Base-by-base conservation (phyloP, 2,329 filamentous ascomycete genomes). In the Epicoccum sorghinum region DNA sequence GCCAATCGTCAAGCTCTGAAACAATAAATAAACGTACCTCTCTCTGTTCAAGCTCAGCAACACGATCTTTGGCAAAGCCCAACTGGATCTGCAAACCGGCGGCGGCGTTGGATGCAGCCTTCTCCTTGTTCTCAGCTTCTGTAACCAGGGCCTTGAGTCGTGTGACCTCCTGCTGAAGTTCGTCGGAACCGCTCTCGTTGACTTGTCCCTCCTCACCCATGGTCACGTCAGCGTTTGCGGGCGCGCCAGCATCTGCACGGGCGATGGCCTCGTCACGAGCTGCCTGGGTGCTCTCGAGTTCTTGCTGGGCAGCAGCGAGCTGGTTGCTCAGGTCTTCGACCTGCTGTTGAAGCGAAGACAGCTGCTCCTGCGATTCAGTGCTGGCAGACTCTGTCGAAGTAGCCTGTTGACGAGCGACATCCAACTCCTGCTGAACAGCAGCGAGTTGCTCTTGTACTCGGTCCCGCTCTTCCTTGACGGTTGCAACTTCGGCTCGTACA, bases 241-340 rank as follows among this genome's bases (percentile, higher is more conserved):
- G 75, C 23, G 18, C 32, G 4, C 79, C 77, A 8, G 84, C 82
- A 37, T 69, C 64, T 5, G 76, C 71, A 39, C 77, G 75, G 24
- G 80, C 78, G 30, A 84, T 72, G 8, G 85, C 83, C 57, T 84
- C 79, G 50, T 91, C 89, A 39, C 89, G 80, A 64, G 91, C 86
- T 5, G 82, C 78, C 50, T 86, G 82, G 1, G 83, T 83, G 8
- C 79, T 77, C 46, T 87, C 81, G 10, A 96, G 79, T 57, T 86
- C 62, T 52, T 68, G 57, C 43, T 68, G 67, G 3, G 62, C 46
- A 8, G 57, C 47, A 2, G 40, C 51, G 24, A 75, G 62, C 37
- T 73, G 58, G 8, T 41, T 22, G 38, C 58, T 56, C 7, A 55
- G 23, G 37, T 67, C 48, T 18, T 64, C 57, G 14, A 73, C 23